Base-by-base conservation (phyloP, 306 rosid genomes). In the Sicyos baderoa region DNA sequence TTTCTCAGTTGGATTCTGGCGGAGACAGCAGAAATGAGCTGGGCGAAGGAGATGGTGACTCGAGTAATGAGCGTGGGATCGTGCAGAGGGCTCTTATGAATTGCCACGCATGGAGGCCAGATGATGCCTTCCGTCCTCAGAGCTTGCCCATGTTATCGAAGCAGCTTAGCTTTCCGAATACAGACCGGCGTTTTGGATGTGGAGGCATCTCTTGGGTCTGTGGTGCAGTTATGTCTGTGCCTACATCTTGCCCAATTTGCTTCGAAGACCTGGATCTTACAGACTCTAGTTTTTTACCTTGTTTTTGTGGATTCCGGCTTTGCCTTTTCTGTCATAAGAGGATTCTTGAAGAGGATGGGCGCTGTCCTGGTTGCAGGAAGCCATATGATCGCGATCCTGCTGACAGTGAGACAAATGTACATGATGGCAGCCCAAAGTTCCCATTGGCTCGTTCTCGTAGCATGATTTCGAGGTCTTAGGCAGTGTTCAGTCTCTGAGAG, bases 311-410 rank as follows among this genome's bases (percentile, higher is more conserved):
- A 35, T 93, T 88, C 74, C 82, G 95, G 84, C 91, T 93, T 73
- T 93, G 99, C 78, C 99, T 93, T 55, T 93, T 93, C 82, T 93
- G 99, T 80, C 96, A 93, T 80, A 93, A 93, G 82, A 93, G 94
- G 86, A 93, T 93, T 75, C 83, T 93, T 12, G 99, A 93, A 67
- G 86, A 82, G 71, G 99, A 90, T 75, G 86, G 91, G 4, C 97
- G 99, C 47, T 93, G 99, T 61, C 99, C 99, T 4, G 96, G 96
- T 50, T 93, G 99, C 81, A 82, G 99, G 88, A 90, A 93, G 86
- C 90, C 89, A 4, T 93, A 93, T 68, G 84, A 88, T 75, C 61
- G 78, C 64, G 83, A 77, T 19, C 80, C 83, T 78, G 67, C 80
- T 14, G 84, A 86, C 82, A 77, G 76, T n/a, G 97, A 85, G 82